Evolutionary conservation across 1,284 basidiomycete genomes (phyloP), one percentile per base, ranked within the genome.

Genomic region (Lentinula novae-zelandiae): DNA sequence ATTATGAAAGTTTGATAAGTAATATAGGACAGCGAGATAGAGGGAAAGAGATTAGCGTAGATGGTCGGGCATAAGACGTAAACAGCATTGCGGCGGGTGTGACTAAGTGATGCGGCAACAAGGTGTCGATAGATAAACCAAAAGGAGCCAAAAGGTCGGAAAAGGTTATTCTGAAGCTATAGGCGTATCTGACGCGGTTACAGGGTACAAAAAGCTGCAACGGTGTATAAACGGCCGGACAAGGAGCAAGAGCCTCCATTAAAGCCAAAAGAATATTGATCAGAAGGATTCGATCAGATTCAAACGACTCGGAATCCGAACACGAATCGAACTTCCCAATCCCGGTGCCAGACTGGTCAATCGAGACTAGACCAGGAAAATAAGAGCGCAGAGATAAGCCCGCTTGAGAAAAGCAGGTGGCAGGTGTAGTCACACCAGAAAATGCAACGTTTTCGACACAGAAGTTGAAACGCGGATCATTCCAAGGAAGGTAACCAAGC

Each of bases 401-500:
- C 22, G 27, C 38, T 15, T 10, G 38, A 39, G 38, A 17, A 52
- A 52, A 33, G 50, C 17, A 22, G 27, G 7, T 22, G 33, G 27
- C n/a, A 50, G 13, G 12, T 36, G 20, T 42, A 42, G 20, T 39
- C 9, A 10, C 12, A 34, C 36, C n/a, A 10, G 20, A 12, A 56
- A 46, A 34, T 22, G 42, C 46, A 53, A 58, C 31, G 51, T n/a
- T 38, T 38, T 4, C 6, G 17, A 15, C 13, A 48, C 10, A 46
- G 42, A 33, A 13, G 53, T 15, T 52, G 31, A 38, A 40, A 39
- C 44, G 58, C 46, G 53, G 53, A 62, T 59, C 62, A 61, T 34
- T 46, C 52, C 60, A 57, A 55, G 51, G 52, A 39, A 59, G 58
- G 55, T 42, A 60, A 51, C 15, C 56, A 62, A 48, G 61, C 57